A percentile compares a stretch with the other conserved stretches of the same genome.
These are phyloP conservation scores for Clitopilus passeckerianus DNA, from an alignment of 768 basidiomycete species.

Conservation along the genomic window DNA sequence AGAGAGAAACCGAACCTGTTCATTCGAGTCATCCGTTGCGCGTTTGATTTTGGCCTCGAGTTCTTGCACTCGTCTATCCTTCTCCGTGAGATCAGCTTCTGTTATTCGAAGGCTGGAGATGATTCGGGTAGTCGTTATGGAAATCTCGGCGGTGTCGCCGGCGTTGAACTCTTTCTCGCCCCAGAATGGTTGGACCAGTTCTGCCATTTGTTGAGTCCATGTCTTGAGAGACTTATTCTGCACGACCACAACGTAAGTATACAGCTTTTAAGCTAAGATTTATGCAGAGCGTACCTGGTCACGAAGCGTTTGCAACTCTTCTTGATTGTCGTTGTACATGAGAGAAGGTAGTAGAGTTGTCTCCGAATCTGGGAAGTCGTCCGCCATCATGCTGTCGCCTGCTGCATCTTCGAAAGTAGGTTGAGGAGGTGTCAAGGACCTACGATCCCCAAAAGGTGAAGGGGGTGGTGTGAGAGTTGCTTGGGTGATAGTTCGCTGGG, in stretches of 20 bases:
- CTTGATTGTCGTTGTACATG: background rate
- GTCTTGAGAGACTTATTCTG: background rate
- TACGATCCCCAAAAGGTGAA: background rate
- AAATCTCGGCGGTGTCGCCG: background rate
- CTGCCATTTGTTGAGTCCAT: background rate
- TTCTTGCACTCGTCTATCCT: background rate
- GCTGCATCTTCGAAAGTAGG: background rate
- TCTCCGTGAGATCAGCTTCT: background rate
- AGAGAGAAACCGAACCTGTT: background rate
- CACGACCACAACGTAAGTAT: background rate
- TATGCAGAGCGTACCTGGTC: background rate
- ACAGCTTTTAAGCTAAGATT: background rate
- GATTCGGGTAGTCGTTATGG: background rate
- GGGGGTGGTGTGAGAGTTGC: background rate
- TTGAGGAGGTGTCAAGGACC: background rate
- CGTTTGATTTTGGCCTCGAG: background rate
- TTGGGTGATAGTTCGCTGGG: background rate
- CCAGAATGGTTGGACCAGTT: background rate
- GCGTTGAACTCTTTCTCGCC: background rate
- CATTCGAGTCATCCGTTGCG: background rate
- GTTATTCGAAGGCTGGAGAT: background rate
- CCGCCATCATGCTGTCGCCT: background rate
- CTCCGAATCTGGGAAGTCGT: background rate
- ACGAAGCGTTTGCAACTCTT: background rate
- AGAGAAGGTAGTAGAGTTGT: background rate